These are phyloP conservation scores for Suillus plorans DNA, from an alignment of 768 basidiomycete species.

Conservation along the genomic window DNA sequence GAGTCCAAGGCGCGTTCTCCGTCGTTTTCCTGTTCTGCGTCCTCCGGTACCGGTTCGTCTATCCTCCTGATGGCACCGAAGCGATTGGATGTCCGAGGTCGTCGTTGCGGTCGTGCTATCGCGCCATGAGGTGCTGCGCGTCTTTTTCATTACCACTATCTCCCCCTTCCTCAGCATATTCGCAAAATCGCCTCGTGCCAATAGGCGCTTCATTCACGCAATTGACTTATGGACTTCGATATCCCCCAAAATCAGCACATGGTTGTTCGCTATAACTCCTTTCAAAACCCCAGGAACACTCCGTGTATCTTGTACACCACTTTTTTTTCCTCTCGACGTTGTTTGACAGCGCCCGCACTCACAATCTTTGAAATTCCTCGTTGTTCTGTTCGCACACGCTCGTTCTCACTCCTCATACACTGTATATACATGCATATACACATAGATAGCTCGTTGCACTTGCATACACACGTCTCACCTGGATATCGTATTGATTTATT, in stretches of 20 bases:
- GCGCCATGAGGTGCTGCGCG: constrained; percentile 13
- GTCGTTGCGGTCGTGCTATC: constrained; percentile 13
- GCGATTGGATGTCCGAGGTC: constrained; percentile 18
- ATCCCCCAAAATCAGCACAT: constrained; percentile 8
- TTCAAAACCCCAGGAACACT: constrained; percentile 22
- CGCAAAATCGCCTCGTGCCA: constrained; percentile 8
- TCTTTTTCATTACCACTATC: constrained; percentile 4
- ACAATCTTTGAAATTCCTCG: constrained; percentile 19
- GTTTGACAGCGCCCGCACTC: constrained; percentile 21
- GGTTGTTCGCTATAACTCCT: constrained; percentile 2
- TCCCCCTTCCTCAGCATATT: neutral
- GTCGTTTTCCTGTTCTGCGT: constrained; percentile 19
- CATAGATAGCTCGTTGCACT: constrained; percentile 26
- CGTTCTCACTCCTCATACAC: constrained; percentile 29
- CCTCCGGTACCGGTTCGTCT: constrained; percentile 28
- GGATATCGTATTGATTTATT: constrained; percentile 36
- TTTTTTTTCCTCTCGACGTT: constrained; percentile 12
- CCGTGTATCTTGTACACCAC: constrained; percentile 12
- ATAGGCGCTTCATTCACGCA: constrained; percentile 6
- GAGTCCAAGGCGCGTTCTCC: constrained; percentile 18
- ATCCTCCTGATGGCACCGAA: constrained; percentile 32
- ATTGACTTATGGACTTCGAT: constrained; percentile 1
- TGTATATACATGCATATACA: constrained; percentile 39
- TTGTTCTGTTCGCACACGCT: constrained; percentile 22
- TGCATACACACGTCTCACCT: constrained; percentile 28